phyloP scores from a whole-genome alignment of 371 early-diverging fungal species.

The Mucor indicus region DNA sequence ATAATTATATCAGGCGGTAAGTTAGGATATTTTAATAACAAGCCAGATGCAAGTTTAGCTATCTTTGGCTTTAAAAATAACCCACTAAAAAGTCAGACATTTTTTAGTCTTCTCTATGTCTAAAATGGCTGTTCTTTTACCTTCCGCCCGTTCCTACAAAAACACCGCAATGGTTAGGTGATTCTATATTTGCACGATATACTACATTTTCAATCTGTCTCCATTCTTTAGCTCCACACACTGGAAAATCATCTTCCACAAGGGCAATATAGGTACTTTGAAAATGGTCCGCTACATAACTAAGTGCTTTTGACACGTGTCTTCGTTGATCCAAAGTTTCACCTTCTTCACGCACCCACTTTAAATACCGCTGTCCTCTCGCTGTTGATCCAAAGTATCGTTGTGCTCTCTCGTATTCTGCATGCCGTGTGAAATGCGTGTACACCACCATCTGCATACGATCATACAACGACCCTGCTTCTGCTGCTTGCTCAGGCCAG shows the following conservation, averaged over 20 bases:
- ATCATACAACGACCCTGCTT: slow-evolving; percentile 31
- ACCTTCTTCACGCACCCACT: slow-evolving; percentile 45
- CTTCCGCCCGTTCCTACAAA: slow-evolving; percentile 54
- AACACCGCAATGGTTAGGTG: slow-evolving; percentile 42
- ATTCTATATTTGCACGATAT: slow-evolving; percentile 30
- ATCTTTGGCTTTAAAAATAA: slow-evolving; percentile 38
- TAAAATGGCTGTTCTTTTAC: no score
- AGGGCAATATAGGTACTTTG: slow-evolving; percentile 35
- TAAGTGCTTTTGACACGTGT: slow-evolving; percentile 42
- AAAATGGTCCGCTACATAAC: slow-evolving; percentile 23
- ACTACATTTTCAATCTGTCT: slow-evolving; percentile 35
- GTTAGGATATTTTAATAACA: slow-evolving; percentile 21
- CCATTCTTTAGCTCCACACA: slow-evolving; percentile 42
- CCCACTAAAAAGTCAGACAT: no score
- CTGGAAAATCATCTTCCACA: slow-evolving; percentile 52
- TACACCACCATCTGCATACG: slow-evolving; percentile 45
- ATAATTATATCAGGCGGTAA: slow-evolving; percentile 44
- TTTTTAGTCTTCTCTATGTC: no score
- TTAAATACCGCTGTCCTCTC: slow-evolving; percentile 37
- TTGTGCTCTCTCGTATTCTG: slow-evolving; percentile 35
- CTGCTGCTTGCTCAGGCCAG: slow-evolving; percentile 20
- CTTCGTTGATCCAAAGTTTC: slow-evolving; percentile 36
- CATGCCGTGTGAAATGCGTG: slow-evolving; percentile 45
- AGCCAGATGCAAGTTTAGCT: slow-evolving; percentile 26
- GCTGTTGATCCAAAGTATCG: slow-evolving; percentile 20